phyloP scores from a whole-genome alignment of 2,329 filamentous ascomycete genomes.

The Polytolypa hystricis region DNA sequence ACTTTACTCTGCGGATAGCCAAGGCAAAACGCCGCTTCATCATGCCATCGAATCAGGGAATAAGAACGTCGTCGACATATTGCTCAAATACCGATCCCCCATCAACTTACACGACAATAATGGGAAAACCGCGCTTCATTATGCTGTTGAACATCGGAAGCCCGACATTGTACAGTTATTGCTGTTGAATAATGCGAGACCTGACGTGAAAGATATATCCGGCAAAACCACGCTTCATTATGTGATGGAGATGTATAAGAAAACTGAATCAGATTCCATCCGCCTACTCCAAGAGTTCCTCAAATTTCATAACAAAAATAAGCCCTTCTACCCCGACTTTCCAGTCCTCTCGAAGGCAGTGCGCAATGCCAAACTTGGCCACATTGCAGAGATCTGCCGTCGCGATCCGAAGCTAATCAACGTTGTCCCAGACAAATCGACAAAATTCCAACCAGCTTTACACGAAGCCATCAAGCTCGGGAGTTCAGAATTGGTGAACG shows the following conservation, averaged over 20 bases:
- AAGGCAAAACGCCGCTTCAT: neutral
- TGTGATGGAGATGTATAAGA: neutral
- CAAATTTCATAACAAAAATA: neutral
- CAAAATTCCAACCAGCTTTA: neutral
- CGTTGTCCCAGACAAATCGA: neutral
- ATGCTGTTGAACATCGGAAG: neutral
- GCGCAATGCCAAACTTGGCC: neutral
- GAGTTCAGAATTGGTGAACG: neutral
- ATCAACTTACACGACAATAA: neutral
- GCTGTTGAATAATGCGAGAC: neutral
- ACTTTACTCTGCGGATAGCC: neutral
- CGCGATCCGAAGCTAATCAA: neutral
- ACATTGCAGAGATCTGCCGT: neutral
- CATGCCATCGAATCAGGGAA: neutral
- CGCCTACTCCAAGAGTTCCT: neutral
- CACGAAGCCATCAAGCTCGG: neutral
- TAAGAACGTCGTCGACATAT: neutral
- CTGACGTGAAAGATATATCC: neutral
- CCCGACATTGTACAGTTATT: neutral
- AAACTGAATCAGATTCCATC: neutral
- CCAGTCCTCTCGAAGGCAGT: neutral
- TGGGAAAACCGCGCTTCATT: neutral
- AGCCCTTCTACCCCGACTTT: neutral
- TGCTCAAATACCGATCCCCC: neutral
- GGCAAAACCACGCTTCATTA: neutral